Conservation (phyloP, 495 filamentous ascomycete species). For the Elasticomyces elasticus region DNA sequence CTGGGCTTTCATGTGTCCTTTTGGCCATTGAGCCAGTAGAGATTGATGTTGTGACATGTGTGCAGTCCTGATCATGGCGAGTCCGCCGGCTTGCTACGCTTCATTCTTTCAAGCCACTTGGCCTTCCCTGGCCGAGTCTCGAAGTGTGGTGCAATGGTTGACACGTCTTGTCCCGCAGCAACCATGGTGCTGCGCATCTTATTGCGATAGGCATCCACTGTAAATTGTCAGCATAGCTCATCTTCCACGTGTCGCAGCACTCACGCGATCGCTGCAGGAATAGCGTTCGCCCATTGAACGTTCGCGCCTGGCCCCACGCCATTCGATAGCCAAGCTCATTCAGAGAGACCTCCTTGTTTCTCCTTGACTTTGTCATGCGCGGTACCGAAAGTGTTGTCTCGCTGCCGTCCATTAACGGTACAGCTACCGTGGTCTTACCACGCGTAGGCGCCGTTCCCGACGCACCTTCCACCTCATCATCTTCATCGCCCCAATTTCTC, state of each 20-base stretch:
- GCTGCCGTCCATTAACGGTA: slow-evolving; percentile 61
- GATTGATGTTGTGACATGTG: no score
- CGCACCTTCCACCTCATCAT: slow-evolving; percentile 31
- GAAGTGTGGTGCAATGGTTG: slow-evolving; percentile 66
- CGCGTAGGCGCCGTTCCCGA: slow-evolving; percentile 28
- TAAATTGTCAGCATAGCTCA: slow-evolving; percentile 15
- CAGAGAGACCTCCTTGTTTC: slow-evolving; percentile 69
- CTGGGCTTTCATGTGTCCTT: no score
- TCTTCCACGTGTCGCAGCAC: slow-evolving; percentile 32
- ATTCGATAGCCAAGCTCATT: slow-evolving; percentile 93
- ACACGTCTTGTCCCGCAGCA: slow-evolving; percentile 58
- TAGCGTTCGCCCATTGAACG: slow-evolving; percentile 71
- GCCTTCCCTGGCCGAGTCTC: slow-evolving; percentile 85
- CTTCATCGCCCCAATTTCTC: slow-evolving; percentile 47
- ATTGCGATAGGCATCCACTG: slow-evolving; percentile 90
- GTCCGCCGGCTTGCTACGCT: slow-evolving; percentile 17
- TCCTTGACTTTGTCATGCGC: slow-evolving; percentile 51
- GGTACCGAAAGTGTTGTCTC: slow-evolving; percentile 66
- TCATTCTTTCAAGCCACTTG: slow-evolving; percentile 53
- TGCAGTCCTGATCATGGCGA: not conserved
- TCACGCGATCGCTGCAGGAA: slow-evolving; percentile 89
- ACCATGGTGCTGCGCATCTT: slow-evolving; percentile 80
- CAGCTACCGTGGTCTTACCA: slow-evolving; percentile 52
- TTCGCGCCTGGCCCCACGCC: slow-evolving; percentile 85
- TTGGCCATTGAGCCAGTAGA: no score